Evolutionary conservation across 2,329 filamentous ascomycete genomes (phyloP).

Genomic region (Phialocephala sp.): DNA sequence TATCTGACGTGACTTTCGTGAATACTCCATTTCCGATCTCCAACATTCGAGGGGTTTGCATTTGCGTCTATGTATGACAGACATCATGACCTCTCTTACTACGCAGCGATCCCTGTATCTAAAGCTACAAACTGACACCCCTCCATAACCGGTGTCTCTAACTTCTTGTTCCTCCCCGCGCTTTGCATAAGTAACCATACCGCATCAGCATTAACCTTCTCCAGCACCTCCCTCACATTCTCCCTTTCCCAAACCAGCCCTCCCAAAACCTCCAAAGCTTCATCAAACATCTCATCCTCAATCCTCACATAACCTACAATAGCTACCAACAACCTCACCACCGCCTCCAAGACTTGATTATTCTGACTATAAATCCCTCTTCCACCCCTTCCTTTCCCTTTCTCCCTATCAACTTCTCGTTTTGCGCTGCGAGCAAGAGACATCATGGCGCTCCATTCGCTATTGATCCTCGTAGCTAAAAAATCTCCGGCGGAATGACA

Average conservation of each 20-base stretch:
- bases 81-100: no score
- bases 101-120: not conserved
- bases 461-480: constrained; percentile 74
- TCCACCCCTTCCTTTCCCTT: constrained; percentile 42
- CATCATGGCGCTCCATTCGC: constrained; percentile 69
- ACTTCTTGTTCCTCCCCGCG: constrained; percentile 40
- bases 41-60: not conserved
- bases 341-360: constrained; percentile 67
- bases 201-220: constrained; percentile 72
- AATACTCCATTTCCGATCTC: not conserved
- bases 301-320: constrained; percentile 68
- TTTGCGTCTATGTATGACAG: not conserved
- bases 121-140: constrained; percentile 44
- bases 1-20: not conserved
- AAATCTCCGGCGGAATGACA: constrained; percentile 81
- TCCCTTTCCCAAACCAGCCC: constrained; percentile 52
- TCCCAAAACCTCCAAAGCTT: constrained; percentile 67
- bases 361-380: constrained; percentile 66
- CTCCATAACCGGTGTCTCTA: constrained; percentile 50
- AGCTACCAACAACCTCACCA: constrained; percentile 62
- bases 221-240: constrained; percentile 62
- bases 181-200: constrained; percentile 69
- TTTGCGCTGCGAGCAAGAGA: constrained; percentile 52
- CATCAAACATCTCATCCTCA: constrained; percentile 73
- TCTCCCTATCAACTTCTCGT: constrained; percentile 48